These are phyloP conservation scores for Kwoniella sp. DNA, from an alignment of 768 basidiomycete genomes.

Conservation along the genomic window DNA sequence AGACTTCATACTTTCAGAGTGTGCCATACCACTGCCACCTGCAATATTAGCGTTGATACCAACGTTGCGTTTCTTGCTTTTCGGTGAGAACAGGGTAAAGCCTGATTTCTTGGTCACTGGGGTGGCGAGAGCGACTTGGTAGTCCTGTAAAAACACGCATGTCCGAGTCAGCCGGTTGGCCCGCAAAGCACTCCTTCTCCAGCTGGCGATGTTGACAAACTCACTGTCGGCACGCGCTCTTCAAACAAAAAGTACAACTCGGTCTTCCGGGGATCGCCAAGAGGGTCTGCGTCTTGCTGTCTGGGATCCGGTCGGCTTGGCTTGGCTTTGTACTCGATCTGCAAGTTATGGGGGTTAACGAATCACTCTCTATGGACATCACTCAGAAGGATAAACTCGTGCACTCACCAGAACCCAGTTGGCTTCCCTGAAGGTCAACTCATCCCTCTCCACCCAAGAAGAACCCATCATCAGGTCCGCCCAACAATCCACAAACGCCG, in stretches of 20 bases:
- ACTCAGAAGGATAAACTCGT: not conserved
- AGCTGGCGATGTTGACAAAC: slow-evolving; percentile 58
- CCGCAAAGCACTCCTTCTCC: too few relatives aligned
- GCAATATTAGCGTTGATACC: not conserved
- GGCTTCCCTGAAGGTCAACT: slow-evolving; percentile 78
- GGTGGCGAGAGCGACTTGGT: slow-evolving; percentile 46
- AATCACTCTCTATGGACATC: too few relatives aligned
- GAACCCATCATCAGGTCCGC: slow-evolving; percentile 56
- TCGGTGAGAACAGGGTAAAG: slow-evolving; percentile 30
- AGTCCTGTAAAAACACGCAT: slow-evolving; percentile 39
- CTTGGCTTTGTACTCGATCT: slow-evolving; percentile 87
- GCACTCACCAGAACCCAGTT: slow-evolving; percentile 84
- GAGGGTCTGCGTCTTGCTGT: slow-evolving; percentile 34
- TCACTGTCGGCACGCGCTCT: slow-evolving; percentile 77
- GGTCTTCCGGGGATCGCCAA: slow-evolving; percentile 70
- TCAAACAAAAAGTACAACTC: slow-evolving; percentile 80
- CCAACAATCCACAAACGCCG: slow-evolving; percentile 79
- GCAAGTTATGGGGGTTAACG: not conserved
- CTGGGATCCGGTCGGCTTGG: slow-evolving; percentile 54
- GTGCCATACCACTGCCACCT: not conserved
- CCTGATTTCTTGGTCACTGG: slow-evolving; percentile 42
- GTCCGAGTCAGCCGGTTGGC: too few relatives aligned
- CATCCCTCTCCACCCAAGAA: slow-evolving; percentile 83
- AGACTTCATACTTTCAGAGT: not conserved
- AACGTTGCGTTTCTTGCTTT: slow-evolving; percentile 12